Base-by-base conservation (phyloP, 2,329 filamentous ascomycete genomes). In the Calonectria naviculata region DNA sequence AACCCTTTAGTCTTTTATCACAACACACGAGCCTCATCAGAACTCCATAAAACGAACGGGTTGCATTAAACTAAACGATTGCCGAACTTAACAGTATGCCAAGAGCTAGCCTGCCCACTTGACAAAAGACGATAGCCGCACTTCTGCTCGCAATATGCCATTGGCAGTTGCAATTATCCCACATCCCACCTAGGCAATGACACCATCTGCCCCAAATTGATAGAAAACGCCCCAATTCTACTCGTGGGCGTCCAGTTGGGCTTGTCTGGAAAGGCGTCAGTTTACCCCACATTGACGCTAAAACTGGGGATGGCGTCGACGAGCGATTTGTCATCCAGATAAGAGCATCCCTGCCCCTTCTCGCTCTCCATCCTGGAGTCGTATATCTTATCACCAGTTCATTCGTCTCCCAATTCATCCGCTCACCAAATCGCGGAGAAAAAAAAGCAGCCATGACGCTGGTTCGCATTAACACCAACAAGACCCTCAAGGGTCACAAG, bases 401-500 rank as follows among this genome's bases (percentile, higher is more conserved):
- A 49, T 54, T 52, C 34, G n/a, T 52, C 1, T 42, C 19, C 28
- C 34, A 36, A 52, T 31, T 38, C 44, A 65, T 28, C 31, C 17
- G n/a, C 19, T 47, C 26, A 41, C 42, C 29, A 17, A 29, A 24
- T 10, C 6, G 19, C 17, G 9, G 12, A 42, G 46, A 13, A 3
- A 44, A 54, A 54, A 13, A 34, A 6, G 2, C 42, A 47, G 54
- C 0, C 38, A 78, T 78, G 77, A 77, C 75, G 3, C 64, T 78
- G 24, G 31, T 76, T 63, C 70, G 24, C 8, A 54, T 63, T 0
- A 46, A 5, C 49, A 72, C 71, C 1, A 85, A 85, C 78, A 80
- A 78, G 63, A 83, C 84, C 41, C 81, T 88, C 54, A 81, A 81
- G n/a, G 86, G 86, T 49, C 87, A 89, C 78, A 86, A 86, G 72